These are phyloP conservation scores for Papiliotrema flavescens DNA, from an alignment of 1,284 basidiomycete genomes.

Conservation along the genomic window DNA sequence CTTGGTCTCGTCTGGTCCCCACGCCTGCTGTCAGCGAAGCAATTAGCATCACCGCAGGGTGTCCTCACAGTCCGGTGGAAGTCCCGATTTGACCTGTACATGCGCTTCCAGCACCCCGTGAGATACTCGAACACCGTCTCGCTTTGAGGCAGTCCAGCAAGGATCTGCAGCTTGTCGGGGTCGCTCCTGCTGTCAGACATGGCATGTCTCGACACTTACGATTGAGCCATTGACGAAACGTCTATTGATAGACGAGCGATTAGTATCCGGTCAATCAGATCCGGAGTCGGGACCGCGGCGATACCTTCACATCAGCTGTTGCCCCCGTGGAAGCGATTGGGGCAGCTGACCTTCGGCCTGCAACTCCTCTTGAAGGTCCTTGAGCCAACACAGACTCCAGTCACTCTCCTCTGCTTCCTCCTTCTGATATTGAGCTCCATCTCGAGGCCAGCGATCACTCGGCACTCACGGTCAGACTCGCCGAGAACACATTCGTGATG, in stretches of 20 bases:
- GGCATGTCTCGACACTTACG: conserved; percentile 13
- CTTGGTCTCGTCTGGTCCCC: conserved; percentile 61
- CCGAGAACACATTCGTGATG: conserved; percentile 65
- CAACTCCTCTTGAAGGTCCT: conserved; percentile 69
- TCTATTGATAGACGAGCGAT: conserved; percentile 85
- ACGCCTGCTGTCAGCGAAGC: conserved; percentile 52
- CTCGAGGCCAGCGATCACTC: background rate
- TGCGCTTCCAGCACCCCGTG: conserved; percentile 82
- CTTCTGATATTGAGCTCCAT: conserved; percentile 2
- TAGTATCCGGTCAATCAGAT: conserved; percentile 58
- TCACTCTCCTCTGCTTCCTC: conserved; percentile 62
- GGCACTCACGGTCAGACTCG: conserved; percentile 68
- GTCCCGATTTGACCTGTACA: conserved; percentile 59
- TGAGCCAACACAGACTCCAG: conserved; percentile 79
- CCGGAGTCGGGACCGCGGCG: conserved; percentile 38
- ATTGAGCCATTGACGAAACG: conserved; percentile 60
- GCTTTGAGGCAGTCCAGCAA: conserved; percentile 70
- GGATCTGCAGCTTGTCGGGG: conserved; percentile 68
- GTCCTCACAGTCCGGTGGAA: conserved; percentile 61
- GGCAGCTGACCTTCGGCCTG: conserved; percentile 54
- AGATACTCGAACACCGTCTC: conserved; percentile 90
- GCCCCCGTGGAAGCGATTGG: background rate
- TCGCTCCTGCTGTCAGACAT: conserved; percentile 62
- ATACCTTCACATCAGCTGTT: conserved; percentile 15
- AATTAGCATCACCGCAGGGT: background rate